Base-by-base conservation (phyloP, 2,329 filamentous ascomycete genomes). In the Stagonosporopsis tanaceti region DNA sequence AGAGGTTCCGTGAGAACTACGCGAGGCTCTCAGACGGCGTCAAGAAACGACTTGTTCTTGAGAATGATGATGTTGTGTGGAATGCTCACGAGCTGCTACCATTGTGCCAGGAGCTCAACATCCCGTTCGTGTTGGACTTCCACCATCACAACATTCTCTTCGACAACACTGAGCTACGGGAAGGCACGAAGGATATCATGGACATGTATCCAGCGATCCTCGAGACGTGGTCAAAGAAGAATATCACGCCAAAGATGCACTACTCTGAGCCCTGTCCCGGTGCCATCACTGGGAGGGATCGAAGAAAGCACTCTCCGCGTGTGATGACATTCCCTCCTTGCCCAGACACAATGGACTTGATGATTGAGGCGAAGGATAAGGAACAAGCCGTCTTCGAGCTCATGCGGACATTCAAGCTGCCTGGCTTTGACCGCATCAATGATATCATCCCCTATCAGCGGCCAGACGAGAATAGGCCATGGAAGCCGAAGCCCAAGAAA, bases 291-390 rank as follows among this genome's bases (percentile, higher is more conserved):
- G 85, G 84, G 0, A 84, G 87, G 0, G 89, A 96, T 64, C 83
- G 93, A 27, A 85, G 94, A 57, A 97, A 96, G 76, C 94, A 98
- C 71, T 92, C 88, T 34, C 84, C 92, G 0, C 85, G 94, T 8
- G 92, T 96, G 1, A 83, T 84, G 63, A 90, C 88, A 0, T 77
- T 98, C 0, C 94, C 94, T 0, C 93, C 94, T 0, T 97, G 94
- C 68, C 83, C 88, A 4, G 80, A 86, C 1, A 88, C 90, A 30
- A 95, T 96, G 89, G 94, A 97, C 71, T 81, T 98, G n/a, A 98
- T 98, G 94, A 97, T 98, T 59, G 94, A 98, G 78, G 94, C 94
- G 45, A 98, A 98, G 75, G 94, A 97, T 72, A 98, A 98, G 77
- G 94, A 98, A 74, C 94, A 98, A 76, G 93, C 94, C 0, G 92